Evolutionary conservation across 352 stramenopile genomes (phyloP), one percentile per base, ranked within the genome.

Genomic region (Pythium sp.): DNA sequence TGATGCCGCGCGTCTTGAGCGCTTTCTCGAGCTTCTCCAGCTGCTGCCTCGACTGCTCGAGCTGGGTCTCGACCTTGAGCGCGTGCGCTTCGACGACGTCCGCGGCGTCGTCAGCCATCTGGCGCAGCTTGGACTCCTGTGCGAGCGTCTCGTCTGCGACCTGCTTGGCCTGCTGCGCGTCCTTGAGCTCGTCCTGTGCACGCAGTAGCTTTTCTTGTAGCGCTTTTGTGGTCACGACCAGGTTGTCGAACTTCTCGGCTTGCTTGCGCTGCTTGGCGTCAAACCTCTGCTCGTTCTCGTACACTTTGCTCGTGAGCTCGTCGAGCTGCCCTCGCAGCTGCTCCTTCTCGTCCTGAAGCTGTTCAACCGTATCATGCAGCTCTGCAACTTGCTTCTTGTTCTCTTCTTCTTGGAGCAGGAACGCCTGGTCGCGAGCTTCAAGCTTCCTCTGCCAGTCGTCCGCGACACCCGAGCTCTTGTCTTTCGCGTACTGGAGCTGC

Each of bases 1-100:
- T 86, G 68, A 90, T 86, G 2, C 82, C 82, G 15, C 84, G 84
- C n/a, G 77, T 77, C 67, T 79, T 72, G 28, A 90, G 79, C 15
- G 80, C 80, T 3, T 73, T 74, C 58, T 88, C 80, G 5, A 90
- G 38, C 20, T 73, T 64, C 41, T 63, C 71, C 15, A 89, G 64
- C 26, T 86, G 77, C 30, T 64, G 46, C 46, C 49, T 59, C 24
- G 73, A 65, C 4, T 79, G 54, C 14, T 59, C 59, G 22, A 87
- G 70, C 43, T 85, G 72, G 2, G 43, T 30, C 26, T 84, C 72
- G 8, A 54, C 22, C 55, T 84, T 88, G 38, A 81, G 69, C 0
- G 78, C 74, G 2, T 77, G 72, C 3, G 43, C 65, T 62, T 87
- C 79, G 7, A 86, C 77, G 0, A 72, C 78, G 24, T 86, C 81